These are phyloP conservation scores for Solanum piurae DNA, from an alignment of 257 asterid species.

Conservation along the genomic window DNA sequence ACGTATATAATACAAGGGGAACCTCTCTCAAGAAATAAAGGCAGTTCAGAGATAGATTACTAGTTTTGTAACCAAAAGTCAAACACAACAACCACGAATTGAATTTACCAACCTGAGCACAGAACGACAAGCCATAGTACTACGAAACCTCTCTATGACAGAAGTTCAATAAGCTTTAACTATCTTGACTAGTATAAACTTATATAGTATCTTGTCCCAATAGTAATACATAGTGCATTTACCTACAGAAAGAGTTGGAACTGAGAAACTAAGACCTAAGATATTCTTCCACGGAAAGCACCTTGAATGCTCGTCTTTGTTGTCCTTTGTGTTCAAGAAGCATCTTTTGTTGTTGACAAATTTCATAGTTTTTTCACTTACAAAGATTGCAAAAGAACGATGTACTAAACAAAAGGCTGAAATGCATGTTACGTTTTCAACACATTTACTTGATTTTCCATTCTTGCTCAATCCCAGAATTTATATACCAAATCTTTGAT, in stretches of 20 bases:
- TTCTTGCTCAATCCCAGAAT: background rate
- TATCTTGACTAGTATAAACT: background rate
- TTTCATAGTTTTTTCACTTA: background rate
- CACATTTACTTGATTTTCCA: background rate
- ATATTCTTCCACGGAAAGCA: background rate
- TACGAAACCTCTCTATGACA: background rate
- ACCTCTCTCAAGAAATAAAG: background rate
- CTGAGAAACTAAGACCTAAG: background rate
- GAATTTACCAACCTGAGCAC: background rate
- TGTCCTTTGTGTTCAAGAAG: background rate
- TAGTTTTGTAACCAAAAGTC: background rate
- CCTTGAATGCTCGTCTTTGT: background rate
- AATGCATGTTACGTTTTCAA: background rate
- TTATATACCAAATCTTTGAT: background rate
- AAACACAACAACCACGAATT: background rate
- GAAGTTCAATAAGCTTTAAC: background rate
- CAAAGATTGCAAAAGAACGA: background rate
- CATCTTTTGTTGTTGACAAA: background rate
- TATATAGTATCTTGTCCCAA: background rate
- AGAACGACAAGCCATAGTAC: background rate
- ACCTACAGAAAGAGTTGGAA: background rate
- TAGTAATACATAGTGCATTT: background rate
- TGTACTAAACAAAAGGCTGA: background rate
- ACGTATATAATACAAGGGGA: background rate
- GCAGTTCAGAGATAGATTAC: background rate